These are phyloP conservation scores for Plenodomus biglobosus DNA, from an alignment of 2,329 filamentous ascomycete genomes.

Conservation along the genomic window DNA sequence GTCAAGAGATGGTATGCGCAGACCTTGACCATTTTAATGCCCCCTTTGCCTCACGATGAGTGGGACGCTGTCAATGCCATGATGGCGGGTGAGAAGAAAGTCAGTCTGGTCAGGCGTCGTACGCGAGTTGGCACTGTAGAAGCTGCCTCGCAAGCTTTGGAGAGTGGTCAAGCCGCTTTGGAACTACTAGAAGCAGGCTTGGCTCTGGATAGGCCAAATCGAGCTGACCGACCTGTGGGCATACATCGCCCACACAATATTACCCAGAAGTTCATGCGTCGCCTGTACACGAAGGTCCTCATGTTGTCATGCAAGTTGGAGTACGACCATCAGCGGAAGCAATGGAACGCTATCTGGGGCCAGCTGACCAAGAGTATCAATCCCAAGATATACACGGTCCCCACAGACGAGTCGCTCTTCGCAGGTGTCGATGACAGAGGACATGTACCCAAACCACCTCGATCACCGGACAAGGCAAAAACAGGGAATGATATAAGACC, in stretches of 20 bases:
- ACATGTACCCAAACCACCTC: constrained; percentile 4
- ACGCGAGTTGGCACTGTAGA: constrained; percentile 6
- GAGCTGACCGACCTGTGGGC: constrained; percentile 26
- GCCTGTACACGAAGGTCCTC: constrained; percentile 49
- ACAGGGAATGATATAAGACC: constrained; percentile 7
- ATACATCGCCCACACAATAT: constrained; percentile 40
- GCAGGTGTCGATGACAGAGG: constrained; percentile 32
- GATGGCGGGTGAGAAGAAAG: constrained; percentile 36
- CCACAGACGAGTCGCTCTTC: constrained; percentile 30
- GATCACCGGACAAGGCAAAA: constrained; percentile 2
- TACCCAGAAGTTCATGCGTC: constrained; percentile 49
- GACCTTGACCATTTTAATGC: constrained; percentile 46
- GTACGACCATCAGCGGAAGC: constrained; percentile 35
- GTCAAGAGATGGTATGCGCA: constrained; percentile 49
- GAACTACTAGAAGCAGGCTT: constrained; percentile 20
- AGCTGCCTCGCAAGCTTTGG: not conserved
- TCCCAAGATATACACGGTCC: constrained; percentile 13
- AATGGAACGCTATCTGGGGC: constrained; percentile 35
- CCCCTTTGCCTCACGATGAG: constrained; percentile 49
- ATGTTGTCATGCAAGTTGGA: constrained; percentile 47
- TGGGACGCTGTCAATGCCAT: constrained; percentile 49
- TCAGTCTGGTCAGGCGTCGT: constrained; percentile 29
- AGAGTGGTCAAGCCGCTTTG: constrained; percentile 6
- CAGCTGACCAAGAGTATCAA: constrained; percentile 9
- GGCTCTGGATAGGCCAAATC: constrained; percentile 28